phyloP scores from a whole-genome alignment of 176 grass and related monocot species.

The Triticum aestivum region IWGSC_CS_RefSeq_v2.1 NC_057808.1:516666529-516667028 shows the following conservation, averaged over 20 bases:
- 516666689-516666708: constrained; percentile 56
- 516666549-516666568: constrained; percentile 48
- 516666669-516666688: constrained; percentile 82
- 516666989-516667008: too few species aligned
- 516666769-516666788: too few species aligned
- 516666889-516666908: too few species aligned
- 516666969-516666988: too few species aligned
- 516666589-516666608: constrained; percentile 63
- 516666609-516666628: constrained; percentile 72
- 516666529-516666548: constrained; percentile 45
- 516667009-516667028: too few species aligned
- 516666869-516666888: too few species aligned
- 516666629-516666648: constrained; percentile 88
- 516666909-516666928: not conserved
- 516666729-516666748: not conserved
- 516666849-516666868: too few species aligned
- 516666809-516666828: too few species aligned
- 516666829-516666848: too few species aligned
- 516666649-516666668: constrained; percentile 60
- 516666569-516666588: constrained; percentile 89
- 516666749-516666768: too few species aligned
- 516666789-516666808: not conserved
- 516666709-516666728: not conserved
- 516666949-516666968: too few species aligned
- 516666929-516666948: too few species aligned